Evolutionary conservation across 768 basidiomycete species (phyloP), one percentile per base, ranked within the genome.

Genomic region (Kwoniella bestiolae): DNA sequence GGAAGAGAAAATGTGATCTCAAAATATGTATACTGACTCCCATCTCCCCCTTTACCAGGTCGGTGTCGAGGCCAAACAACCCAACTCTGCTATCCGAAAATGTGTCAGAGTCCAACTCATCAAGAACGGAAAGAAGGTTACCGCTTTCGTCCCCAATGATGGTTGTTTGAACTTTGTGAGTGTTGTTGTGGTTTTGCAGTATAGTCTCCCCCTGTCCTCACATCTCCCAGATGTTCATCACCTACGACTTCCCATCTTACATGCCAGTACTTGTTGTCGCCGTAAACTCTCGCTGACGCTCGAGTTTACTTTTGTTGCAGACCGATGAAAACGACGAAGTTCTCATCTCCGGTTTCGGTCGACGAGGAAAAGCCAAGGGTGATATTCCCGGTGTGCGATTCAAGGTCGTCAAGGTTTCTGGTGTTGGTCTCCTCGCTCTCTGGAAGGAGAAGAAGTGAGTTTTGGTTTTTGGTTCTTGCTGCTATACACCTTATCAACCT

Each of bases 51-150:
- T 32, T 25, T n/a, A 41, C 6, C 69, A 82, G 81, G 94, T 99
- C 79, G 96, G 96, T 82, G 95, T 99, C 71, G 96, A 99, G 86
- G 95, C 96, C 82, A 99, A 99, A 85, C 96, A 99, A 84, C 96
- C 96, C 85, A 99, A 99, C 88, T 99, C 96, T 82, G 96, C 96
- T 82, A 98, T 99, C 84, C 94, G 96, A 83, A 99, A 99, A 84
- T 99, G 96, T 86, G 96, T 99, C 74, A 93, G 96, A 85, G 96
- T 99, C 69, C 96, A 99, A 80, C 87, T 99, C 75, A 98, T 99
- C 83, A 99, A 99, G 88, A 99, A 99, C 85, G 96, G 96, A 73
- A 99, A 99, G 90, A 98, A 98, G 83, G 95, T 99, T 82, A 98
- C 95, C 70, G 96, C 96, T 79, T 99, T 99, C 89, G 96, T 98